A percentile compares a stretch with the other conserved stretches of the same genome.
phyloP scores from a whole-genome alignment of 805 yeast species.

The Kodamaea leandrae region DNA sequence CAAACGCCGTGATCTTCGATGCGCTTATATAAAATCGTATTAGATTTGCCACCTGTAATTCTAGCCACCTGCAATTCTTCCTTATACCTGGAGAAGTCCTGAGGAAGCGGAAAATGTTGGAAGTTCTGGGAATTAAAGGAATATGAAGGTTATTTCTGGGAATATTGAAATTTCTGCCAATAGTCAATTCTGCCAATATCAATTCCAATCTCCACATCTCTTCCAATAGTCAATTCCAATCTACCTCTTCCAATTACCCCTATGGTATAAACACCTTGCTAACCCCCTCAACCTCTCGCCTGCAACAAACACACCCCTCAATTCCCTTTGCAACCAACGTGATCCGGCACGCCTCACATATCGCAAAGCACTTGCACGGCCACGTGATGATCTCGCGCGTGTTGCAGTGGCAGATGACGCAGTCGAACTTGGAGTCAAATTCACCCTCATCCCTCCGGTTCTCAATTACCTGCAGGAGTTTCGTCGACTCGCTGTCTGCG shows the following conservation, averaged over 20 bases:
- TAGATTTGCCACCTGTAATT: too few relatives aligned
- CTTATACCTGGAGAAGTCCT: too few relatives aligned
- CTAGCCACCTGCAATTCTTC: too few relatives aligned
- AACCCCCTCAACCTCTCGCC: constrained; percentile 67
- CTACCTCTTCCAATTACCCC: not conserved
- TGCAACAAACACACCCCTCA: constrained; percentile 81
- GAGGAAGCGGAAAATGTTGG: too few relatives aligned
- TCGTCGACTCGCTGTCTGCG: constrained; percentile 14
- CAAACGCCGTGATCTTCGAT: too few relatives aligned
- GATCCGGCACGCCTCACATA: constrained; percentile 81
- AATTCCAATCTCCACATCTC: not conserved
- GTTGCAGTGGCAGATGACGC: constrained; percentile 80
- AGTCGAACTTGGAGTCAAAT: constrained; percentile 38
- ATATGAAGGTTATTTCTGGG: too few relatives aligned
- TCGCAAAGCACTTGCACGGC: constrained; percentile 90
- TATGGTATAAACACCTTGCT: constrained; percentile 59
- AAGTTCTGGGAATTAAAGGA: too few relatives aligned
- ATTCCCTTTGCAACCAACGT: constrained; percentile 70
- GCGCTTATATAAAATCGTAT: too few relatives aligned
- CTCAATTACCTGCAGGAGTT: constrained; percentile 23
- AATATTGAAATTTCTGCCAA: not conserved
- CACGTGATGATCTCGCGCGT: constrained; percentile 77
- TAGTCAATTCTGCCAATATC: not conserved
- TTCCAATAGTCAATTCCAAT: not conserved
- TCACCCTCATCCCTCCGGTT: constrained; percentile 13